Conservation (phyloP, 2,329 filamentous ascomycete species). For the Juglanconis sp. region DNA sequence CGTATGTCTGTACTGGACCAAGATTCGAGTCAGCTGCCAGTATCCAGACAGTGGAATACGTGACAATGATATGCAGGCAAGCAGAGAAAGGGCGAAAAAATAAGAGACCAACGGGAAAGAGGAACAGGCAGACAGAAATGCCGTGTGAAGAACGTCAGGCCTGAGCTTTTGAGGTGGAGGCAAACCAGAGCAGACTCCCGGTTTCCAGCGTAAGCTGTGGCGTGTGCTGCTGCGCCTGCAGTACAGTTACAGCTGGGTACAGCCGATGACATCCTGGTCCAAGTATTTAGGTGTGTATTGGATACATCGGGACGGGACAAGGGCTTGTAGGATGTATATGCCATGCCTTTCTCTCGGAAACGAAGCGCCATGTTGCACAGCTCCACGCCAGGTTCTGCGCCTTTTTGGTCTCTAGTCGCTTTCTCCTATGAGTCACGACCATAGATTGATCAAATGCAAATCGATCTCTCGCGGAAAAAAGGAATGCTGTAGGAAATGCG, state of each 20-base stretch:
- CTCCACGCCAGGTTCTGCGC: conserved; percentile 11
- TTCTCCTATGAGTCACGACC: conserved; percentile 5
- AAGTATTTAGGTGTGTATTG: conserved; percentile 10
- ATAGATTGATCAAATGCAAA: not conserved
- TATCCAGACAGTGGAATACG: not conserved
- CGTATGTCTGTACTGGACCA: not conserved
- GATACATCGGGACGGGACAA: conserved; percentile 10
- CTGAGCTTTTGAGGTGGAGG: conserved; percentile 14
- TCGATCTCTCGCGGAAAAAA: not conserved
- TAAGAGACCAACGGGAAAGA: not conserved
- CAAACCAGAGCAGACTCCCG: conserved; percentile 12
- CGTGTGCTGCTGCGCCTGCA: conserved; percentile 14
- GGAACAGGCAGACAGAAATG: conserved; percentile 7
- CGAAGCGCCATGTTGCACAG: conserved; percentile 10
- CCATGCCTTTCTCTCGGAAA: conserved; percentile 10
- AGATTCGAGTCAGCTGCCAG: not conserved
- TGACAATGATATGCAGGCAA: not conserved
- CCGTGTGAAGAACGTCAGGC: conserved; percentile 13
- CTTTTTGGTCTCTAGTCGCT: not conserved
- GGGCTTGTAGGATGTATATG: conserved; percentile 9
- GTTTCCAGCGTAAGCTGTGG: conserved; percentile 18
- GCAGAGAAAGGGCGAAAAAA: not conserved
- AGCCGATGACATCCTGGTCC: conserved; percentile 9
- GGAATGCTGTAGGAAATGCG: not conserved
- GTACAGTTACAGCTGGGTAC: conserved; percentile 18